Conservation (phyloP, 352 stramenopile genomes). For the Globisporangium spinosum region DNA sequence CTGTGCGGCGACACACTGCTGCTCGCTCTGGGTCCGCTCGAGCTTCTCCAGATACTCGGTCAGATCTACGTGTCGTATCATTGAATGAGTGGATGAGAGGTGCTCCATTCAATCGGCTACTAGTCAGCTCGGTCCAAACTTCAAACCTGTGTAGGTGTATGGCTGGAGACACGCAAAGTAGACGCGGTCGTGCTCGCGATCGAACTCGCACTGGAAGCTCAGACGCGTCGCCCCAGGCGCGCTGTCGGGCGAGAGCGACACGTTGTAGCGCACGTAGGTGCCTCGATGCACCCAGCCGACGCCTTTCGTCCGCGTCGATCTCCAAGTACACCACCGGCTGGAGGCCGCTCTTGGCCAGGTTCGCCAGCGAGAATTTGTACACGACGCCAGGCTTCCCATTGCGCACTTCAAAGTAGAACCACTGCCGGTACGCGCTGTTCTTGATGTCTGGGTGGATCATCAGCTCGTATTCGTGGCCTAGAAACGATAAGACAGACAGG, state of each 20-base stretch:
- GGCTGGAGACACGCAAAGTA: conserved; percentile 85
- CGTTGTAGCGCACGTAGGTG: conserved; percentile 59
- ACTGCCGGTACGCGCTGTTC: conserved; percentile 84
- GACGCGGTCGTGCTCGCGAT: conserved; percentile 58
- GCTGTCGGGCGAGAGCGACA: conserved; percentile 27
- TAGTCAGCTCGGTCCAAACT: not conserved
- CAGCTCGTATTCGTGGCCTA: conserved; percentile 67
- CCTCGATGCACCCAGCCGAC: conserved; percentile 64
- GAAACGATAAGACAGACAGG: not conserved
- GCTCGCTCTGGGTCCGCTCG: conserved; percentile 46
- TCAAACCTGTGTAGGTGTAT: conserved; percentile 83
- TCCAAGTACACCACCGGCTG: conserved; percentile 81
- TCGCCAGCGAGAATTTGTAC: conserved; percentile 76
- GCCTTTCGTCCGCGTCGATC: conserved; percentile 34
- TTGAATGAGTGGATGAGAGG: not conserved
- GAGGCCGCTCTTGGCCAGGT: conserved; percentile 81
- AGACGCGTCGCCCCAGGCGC: conserved; percentile 49
- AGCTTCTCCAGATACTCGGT: conserved; percentile 66
- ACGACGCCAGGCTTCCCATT: conserved; percentile 42
- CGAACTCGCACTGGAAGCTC: conserved; percentile 72
- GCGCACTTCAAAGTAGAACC: conserved; percentile 89
- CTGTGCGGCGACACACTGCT: conserved; percentile 44
- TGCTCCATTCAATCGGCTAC: not conserved
- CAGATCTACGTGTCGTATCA: conserved; percentile 35
- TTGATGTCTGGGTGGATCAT: conserved; percentile 73